phyloP scores from a whole-genome alignment of 2,329 filamentous ascomycete species.

The Aspergillus phoenicis region DNA sequence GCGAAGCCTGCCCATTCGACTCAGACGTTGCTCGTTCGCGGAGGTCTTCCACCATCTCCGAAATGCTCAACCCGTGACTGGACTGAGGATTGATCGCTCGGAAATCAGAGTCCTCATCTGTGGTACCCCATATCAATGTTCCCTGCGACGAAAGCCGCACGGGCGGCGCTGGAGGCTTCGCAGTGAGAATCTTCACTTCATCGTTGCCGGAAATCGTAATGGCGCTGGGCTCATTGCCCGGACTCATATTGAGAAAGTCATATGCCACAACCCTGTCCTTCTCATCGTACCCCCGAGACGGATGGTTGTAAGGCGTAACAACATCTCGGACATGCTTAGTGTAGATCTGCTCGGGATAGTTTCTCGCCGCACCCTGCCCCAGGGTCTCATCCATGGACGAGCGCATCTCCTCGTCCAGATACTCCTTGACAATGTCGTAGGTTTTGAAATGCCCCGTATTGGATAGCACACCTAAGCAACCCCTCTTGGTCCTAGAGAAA shows the following conservation, averaged over 20 bases:
- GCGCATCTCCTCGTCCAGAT: constrained; percentile 42
- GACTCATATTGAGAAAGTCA: constrained; percentile 58
- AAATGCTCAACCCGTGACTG: constrained; percentile 30
- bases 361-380: constrained; percentile 43
- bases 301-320: constrained; percentile 49
- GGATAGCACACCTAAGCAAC: constrained; percentile 60
- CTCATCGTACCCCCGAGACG: constrained; percentile 46
- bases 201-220: constrained; percentile 57
- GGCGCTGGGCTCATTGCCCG: constrained; percentile 53
- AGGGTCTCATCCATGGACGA: constrained; percentile 44
- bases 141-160: constrained; percentile 43
- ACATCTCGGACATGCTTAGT: constrained; percentile 51
- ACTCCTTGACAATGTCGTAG: constrained; percentile 58
- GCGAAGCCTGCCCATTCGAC: constrained; percentile 14
- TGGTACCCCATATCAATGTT: constrained; percentile 34
- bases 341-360: constrained; percentile 48
- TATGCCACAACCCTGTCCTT: constrained; percentile 59
- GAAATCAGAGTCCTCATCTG: constrained; percentile 33
- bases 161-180: constrained; percentile 46
- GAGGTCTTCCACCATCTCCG: constrained; percentile 34
- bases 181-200: constrained; percentile 52
- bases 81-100: constrained; percentile 35
- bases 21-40: constrained; percentile 27
- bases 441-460: constrained; percentile 62
- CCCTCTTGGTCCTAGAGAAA: constrained; percentile 61